A percentile compares a stretch with the other conserved stretches of the same genome.
Conservation (phyloP, 2,329 filamentous ascomycete genomes). For the Colletotrichum tamarilloi region DNA sequence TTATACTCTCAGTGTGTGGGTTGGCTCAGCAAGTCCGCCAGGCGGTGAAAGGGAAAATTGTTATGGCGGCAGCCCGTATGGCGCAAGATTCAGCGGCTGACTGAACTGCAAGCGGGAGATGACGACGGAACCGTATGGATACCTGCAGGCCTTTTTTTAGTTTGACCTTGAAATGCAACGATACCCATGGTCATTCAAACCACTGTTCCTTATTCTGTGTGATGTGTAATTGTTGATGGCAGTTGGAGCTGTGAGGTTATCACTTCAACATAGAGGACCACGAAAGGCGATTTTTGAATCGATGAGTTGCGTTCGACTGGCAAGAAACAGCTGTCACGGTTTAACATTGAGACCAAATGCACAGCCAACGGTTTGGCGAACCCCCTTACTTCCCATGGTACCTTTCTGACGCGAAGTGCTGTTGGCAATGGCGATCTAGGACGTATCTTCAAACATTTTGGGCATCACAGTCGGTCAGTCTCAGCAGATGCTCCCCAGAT, state of each 20-base stretch:
- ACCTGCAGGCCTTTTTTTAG: constrained; percentile 18
- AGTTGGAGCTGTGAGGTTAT: neutral
- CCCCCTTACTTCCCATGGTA: neutral
- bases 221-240: neutral
- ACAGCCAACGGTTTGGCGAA: neutral
- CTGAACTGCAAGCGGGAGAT: constrained; percentile 16
- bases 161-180: constrained; percentile 38
- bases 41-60: constrained; percentile 21
- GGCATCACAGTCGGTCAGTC: neutral
- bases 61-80: constrained; percentile 17
- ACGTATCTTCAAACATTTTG: neutral
- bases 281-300: neutral
- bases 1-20: constrained; percentile 21
- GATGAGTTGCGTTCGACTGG: neutral
- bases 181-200: constrained; percentile 36
- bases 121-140: constrained; percentile 16
- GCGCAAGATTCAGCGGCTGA: constrained; percentile 22
- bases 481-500: neutral
- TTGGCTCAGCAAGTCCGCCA: constrained; percentile 21
- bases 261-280: neutral
- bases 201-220: neutral
- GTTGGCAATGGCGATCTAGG: neutral
- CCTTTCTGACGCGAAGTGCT: neutral
- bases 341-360: neutral
- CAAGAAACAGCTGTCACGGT: neutral